A percentile compares a stretch with the other conserved stretches of the same genome.
Evolutionary conservation across 768 basidiomycete species (phyloP).

Genomic region (Mycena galopus): DNA sequence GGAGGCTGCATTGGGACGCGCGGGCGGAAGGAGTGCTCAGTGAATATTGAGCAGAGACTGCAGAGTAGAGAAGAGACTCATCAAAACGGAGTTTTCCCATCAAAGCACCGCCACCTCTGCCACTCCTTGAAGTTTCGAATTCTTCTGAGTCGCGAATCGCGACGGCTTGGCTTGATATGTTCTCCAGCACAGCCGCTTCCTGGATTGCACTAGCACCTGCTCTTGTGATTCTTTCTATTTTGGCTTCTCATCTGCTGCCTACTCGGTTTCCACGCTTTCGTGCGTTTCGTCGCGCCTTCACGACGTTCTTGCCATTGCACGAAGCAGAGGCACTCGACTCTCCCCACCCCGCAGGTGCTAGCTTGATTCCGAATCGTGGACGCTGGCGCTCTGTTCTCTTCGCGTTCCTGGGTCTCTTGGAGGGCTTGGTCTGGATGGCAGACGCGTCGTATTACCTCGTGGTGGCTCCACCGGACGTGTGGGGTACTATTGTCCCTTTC

Average conservation of each 20-base stretch:
- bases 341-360: not conserved
- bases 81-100: too few relatives aligned
- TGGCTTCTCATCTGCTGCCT: conserved; percentile 6
- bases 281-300: not conserved
- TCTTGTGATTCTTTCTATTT: not conserved
- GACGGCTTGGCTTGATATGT: too few relatives aligned
- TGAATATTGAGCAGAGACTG: too few relatives aligned
- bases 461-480: not conserved
- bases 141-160: too few relatives aligned
- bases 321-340: conserved; percentile 19
- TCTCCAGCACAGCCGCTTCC: not conserved
- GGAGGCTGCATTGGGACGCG: too few relatives aligned
- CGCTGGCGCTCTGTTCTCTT: conserved; percentile 36
- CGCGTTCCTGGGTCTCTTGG: conserved; percentile 30
- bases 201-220: conserved; percentile 17
- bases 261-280: not conserved
- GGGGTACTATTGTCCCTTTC: conserved; percentile 19
- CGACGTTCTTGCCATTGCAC: not conserved
- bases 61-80: too few relatives aligned
- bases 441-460: conserved; percentile 30
- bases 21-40: too few relatives aligned
- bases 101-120: too few relatives aligned
- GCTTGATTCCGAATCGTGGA: not conserved
- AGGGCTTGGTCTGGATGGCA: conserved; percentile 36
- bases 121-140: too few relatives aligned